These are phyloP conservation scores for Hypholoma fasciculare DNA, from an alignment of 768 basidiomycete species.

Conservation along the genomic window DNA sequence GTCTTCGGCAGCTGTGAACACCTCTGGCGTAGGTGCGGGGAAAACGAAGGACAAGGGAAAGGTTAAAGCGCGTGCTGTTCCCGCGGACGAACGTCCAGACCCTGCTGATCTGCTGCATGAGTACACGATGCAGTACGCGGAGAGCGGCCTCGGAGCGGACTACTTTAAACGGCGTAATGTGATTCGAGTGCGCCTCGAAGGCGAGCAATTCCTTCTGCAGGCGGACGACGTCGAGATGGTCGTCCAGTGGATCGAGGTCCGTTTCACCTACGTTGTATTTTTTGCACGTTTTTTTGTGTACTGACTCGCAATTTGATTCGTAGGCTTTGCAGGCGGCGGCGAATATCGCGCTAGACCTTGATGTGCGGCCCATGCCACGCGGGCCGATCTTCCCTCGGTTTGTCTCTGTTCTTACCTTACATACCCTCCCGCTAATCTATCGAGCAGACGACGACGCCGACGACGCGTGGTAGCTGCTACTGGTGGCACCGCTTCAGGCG, in stretches of 20 bases:
- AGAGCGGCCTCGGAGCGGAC: slow-evolving; percentile 94
- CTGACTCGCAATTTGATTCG: not conserved
- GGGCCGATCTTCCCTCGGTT: slow-evolving; percentile 85
- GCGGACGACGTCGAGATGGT: slow-evolving; percentile 81
- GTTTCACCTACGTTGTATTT: not conserved
- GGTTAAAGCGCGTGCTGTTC: slow-evolving; percentile 17
- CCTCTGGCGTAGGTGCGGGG: too few species aligned
- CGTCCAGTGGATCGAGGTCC: slow-evolving; percentile 95
- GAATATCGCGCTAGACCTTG: slow-evolving; percentile 90
- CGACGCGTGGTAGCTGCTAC: slow-evolving; percentile 17
- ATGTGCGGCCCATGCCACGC: slow-evolving; percentile 89
- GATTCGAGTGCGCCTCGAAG: slow-evolving; percentile 87
- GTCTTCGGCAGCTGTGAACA: too few species aligned
- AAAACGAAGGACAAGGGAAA: slow-evolving; percentile 15
- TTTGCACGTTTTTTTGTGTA: not conserved
- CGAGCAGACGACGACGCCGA: slow-evolving; percentile 31
- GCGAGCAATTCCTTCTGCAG: slow-evolving; percentile 96
- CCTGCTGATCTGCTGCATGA: slow-evolving; percentile 56
- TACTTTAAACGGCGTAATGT: slow-evolving; percentile 94
- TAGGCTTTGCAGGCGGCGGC: slow-evolving; percentile 89
- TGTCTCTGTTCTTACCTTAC: slow-evolving; percentile 23
- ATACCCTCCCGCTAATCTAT: slow-evolving; percentile 21
- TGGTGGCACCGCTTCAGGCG: not conserved
- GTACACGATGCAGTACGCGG: slow-evolving; percentile 87
- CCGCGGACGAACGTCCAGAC: slow-evolving; percentile 37